Evolutionary conservation across 1,139 yeast species (phyloP).

Genomic region (Taphrina sp.): DNA sequence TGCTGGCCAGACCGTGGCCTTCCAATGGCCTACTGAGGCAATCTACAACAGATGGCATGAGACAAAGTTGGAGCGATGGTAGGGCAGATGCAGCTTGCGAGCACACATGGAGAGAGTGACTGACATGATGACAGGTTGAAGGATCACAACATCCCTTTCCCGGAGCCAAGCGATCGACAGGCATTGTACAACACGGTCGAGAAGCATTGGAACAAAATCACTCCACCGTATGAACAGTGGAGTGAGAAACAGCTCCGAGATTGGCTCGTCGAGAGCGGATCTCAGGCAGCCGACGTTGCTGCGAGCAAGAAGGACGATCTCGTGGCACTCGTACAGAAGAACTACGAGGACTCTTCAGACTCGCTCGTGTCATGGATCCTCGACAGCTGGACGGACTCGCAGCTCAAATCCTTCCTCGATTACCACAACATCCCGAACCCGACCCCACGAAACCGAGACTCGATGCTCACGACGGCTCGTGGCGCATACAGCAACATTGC

Average conservation of each 20-base stretch:
- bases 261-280: slow-evolving; percentile 37
- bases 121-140: slow-evolving; percentile 30
- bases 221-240: slow-evolving; percentile 39
- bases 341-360: slow-evolving; percentile 37
- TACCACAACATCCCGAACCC: slow-evolving; percentile 42
- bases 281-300: slow-evolving; percentile 36
- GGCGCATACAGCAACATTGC: slow-evolving; percentile 47
- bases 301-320: slow-evolving; percentile 38
- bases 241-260: slow-evolving; percentile 36
- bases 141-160: slow-evolving; percentile 37
- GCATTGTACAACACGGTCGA: slow-evolving; percentile 38
- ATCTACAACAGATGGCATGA: slow-evolving; percentile 34
- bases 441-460: slow-evolving; percentile 38
- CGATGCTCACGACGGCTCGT: slow-evolving; percentile 44
- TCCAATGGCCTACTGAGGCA: slow-evolving; percentile 23
- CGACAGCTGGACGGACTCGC: slow-evolving; percentile 51
- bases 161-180: slow-evolving; percentile 34
- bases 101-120: neutral
- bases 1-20: slow-evolving; percentile 21
- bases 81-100: neutral
- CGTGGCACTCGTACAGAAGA: slow-evolving; percentile 33
- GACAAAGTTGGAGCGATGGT: slow-evolving; percentile 31
- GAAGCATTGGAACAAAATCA: slow-evolving; percentile 39
- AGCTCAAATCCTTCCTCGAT: slow-evolving; percentile 47
- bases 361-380: slow-evolving; percentile 49